Percentiles rank a stretch among this genome's conserved stretches.
These are phyloP conservation scores for Corylus americana DNA, from an alignment of 306 rosid genomes.

Conservation along the genomic window DNA sequence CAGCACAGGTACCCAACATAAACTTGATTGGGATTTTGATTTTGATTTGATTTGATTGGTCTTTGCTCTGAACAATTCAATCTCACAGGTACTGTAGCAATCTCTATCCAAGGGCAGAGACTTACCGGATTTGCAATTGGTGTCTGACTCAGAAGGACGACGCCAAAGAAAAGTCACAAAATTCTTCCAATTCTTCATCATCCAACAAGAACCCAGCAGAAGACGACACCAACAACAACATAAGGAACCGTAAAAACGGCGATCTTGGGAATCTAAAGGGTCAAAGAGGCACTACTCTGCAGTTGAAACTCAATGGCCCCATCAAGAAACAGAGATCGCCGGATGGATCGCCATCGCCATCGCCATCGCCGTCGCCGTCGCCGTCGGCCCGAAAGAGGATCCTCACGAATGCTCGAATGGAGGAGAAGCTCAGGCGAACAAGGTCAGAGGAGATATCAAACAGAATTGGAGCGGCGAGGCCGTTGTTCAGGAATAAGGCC, in stretches of 20 bases:
- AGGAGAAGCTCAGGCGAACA: conserved; percentile 60
- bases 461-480: conserved; percentile 45
- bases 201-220: conserved; percentile 36
- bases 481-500: conserved; percentile 73
- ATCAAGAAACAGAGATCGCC: conserved; percentile 63
- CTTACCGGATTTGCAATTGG: conserved; percentile 77
- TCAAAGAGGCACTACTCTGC: conserved; percentile 20
- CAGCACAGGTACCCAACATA: conserved; percentile 68
- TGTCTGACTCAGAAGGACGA: conserved; percentile 67
- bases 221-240: conserved; percentile 30
- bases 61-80: not conserved
- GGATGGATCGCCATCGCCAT: conserved; percentile 33
- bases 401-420: conserved; percentile 43
- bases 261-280: conserved; percentile 23
- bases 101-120: conserved; percentile 64
- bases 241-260: conserved; percentile 14
- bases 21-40: not conserved
- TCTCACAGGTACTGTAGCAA: conserved; percentile 83
- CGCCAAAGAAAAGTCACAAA: conserved; percentile 56
- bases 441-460: conserved; percentile 57
- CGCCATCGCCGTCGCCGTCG: conserved; percentile 38
- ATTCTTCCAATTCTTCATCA: conserved; percentile 77
- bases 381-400: conserved; percentile 56
- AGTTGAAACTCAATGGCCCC: conserved; percentile 45
- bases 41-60: not conserved